Evolutionary conservation across 805 yeast species (phyloP).

Genomic region (Metschnikowia shivogae): DNA sequence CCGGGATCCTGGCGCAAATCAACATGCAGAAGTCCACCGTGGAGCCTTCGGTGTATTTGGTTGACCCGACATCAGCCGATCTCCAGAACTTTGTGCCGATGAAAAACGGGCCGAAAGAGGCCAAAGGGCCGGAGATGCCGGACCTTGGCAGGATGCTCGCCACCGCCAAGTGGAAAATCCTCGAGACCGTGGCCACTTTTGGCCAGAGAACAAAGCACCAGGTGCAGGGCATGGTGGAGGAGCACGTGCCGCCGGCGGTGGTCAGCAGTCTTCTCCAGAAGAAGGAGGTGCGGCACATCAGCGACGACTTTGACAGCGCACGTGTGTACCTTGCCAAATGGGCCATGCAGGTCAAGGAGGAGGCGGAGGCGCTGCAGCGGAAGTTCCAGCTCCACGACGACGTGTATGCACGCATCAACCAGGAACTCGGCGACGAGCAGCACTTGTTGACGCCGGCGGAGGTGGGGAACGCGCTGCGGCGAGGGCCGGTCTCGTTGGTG

Average conservation of each 20-base stretch:
- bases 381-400: conserved; percentile 53
- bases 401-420: conserved; percentile 52
- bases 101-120: conserved; percentile 5
- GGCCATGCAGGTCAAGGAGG: conserved; percentile 92
- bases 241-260: conserved; percentile 56
- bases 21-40: conserved; percentile 64
- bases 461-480: conserved; percentile 56
- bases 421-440: conserved; percentile 49
- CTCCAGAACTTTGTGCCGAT: conserved; percentile 50
- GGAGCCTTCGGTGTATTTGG: conserved; percentile 67
- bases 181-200: conserved; percentile 79
- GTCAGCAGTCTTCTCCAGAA: conserved; percentile 53
- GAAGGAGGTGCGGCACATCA: conserved; percentile 76
- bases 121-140: conserved; percentile 9
- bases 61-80: conserved; percentile 75
- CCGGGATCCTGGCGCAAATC: conserved; percentile 49
- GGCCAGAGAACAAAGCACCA: conserved; percentile 47
- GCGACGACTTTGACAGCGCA: conserved; percentile 92
- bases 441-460: conserved; percentile 56
- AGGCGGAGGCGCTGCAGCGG: conserved; percentile 63
- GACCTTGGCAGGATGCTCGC: conserved; percentile 48
- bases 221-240: conserved; percentile 62
- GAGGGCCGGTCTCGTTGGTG: conserved; percentile 57
- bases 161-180: conserved; percentile 79
- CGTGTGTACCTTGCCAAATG: conserved; percentile 90